Conservation (phyloP, 257 asterid species). For the Petunia secreta region DNA sequence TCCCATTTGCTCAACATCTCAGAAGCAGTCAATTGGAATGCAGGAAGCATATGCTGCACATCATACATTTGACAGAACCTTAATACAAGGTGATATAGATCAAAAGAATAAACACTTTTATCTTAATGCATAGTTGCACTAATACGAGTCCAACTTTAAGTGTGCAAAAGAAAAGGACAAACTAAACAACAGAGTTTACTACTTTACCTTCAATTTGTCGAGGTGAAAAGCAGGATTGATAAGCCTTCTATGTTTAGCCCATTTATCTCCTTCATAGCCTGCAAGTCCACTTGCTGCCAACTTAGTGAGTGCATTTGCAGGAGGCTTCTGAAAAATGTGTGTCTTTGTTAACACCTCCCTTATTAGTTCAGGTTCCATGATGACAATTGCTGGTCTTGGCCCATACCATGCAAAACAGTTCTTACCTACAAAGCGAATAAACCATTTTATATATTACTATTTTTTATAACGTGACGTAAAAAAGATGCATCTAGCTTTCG, state of each 20-base stretch:
- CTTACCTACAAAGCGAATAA: slow-evolving; percentile 27
- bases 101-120: no score
- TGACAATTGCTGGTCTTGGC: slow-evolving; percentile 33
- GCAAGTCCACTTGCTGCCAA: slow-evolving; percentile 37
- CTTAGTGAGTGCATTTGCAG: slow-evolving; percentile 27
- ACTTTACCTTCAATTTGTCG: slow-evolving; percentile 44
- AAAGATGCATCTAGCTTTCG: no score
- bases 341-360: slow-evolving; percentile 40
- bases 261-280: slow-evolving; percentile 39
- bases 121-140: no score
- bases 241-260: slow-evolving; percentile 48
- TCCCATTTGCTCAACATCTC: slow-evolving; percentile 32
- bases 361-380: slow-evolving; percentile 39
- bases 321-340: slow-evolving; percentile 35
- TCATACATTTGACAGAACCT: neutral
- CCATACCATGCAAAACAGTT: slow-evolving; percentile 44
- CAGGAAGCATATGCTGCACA: slow-evolving; percentile 28
- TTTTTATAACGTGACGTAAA: no score
- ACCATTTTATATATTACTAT: neutral
- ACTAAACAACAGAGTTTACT: neutral
- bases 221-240: slow-evolving; percentile 52
- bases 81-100: no score
- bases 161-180: neutral
- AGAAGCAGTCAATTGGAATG: slow-evolving; percentile 18
- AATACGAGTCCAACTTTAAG: no score